A percentile compares a stretch with the other conserved stretches of the same genome.
Evolutionary conservation across 805 yeast species (phyloP).

Genomic region (Yarrowia alimentaria): DNA sequence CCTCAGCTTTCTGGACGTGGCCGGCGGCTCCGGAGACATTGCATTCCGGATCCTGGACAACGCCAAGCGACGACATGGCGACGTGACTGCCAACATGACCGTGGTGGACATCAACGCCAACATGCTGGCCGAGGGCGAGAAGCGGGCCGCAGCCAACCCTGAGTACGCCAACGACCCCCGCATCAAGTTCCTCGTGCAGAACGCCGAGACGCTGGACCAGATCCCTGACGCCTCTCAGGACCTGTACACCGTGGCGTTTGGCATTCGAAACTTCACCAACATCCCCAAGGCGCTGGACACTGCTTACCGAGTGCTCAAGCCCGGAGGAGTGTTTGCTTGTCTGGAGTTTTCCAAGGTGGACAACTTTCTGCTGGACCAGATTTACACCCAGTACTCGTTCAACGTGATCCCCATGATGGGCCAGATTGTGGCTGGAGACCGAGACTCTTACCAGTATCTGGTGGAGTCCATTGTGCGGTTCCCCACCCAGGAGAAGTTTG

Average conservation of each 20-base stretch:
- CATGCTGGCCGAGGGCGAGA: conserved; percentile 90
- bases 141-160: conserved; percentile 57
- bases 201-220: conserved; percentile 84
- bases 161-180: conserved; percentile 66
- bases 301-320: conserved; percentile 93
- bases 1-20: conserved; percentile 86
- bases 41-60: conserved; percentile 94
- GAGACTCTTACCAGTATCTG: conserved; percentile 92
- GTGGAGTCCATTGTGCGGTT: conserved; percentile 91
- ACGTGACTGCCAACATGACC: conserved; percentile 74
- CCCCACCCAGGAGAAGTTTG: conserved; percentile 89
- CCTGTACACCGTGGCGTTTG: conserved; percentile 94
- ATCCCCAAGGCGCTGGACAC: conserved; percentile 90
- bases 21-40: conserved; percentile 98
- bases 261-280: conserved; percentile 93
- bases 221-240: conserved; percentile 88
- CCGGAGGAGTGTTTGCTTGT: conserved; percentile 97
- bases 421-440: conserved; percentile 89
- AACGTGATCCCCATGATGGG: conserved; percentile 91
- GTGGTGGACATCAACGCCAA: conserved; percentile 94
- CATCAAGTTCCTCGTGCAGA: conserved; percentile 79
- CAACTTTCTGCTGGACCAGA: conserved; percentile 67
- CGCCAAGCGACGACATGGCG: conserved; percentile 76
- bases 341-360: conserved; percentile 91
- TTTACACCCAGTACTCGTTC: conserved; percentile 86